Evolutionary conservation across 2,329 filamentous ascomycete species (phyloP).

Genomic region (Colletotrichum sp.): DNA sequence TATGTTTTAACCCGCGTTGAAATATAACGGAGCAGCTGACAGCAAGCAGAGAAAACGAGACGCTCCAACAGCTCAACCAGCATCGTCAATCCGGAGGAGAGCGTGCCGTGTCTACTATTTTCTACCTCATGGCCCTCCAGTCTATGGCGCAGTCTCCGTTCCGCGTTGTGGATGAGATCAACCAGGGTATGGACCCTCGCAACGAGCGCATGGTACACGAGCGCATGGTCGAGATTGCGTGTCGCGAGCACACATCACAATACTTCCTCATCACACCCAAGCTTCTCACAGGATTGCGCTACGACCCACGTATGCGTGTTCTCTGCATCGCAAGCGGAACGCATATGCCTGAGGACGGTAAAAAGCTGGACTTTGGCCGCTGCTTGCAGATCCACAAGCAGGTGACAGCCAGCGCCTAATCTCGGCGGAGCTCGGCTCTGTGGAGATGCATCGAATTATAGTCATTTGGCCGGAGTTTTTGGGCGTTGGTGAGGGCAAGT

Average conservation of each 20-base stretch:
- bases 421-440: neutral
- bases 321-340: conserved; percentile 94
- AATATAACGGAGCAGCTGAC: neutral
- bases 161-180: conserved; percentile 98
- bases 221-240: conserved; percentile 97
- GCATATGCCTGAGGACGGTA: conserved; percentile 62
- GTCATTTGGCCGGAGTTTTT: neutral
- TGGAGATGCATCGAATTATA: neutral
- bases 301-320: conserved; percentile 90
- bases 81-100: conserved; percentile 97
- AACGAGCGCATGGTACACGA: conserved; percentile 99
- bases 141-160: conserved; percentile 93
- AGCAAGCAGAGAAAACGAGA: conserved; percentile 73
- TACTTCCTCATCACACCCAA: conserved; percentile 99
- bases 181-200: conserved; percentile 98
- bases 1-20: conserved; percentile 44
- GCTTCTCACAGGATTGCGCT: conserved; percentile 82
- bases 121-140: conserved; percentile 98
- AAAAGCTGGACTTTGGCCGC: conserved; percentile 53
- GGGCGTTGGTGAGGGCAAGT: neutral
- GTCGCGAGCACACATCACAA: conserved; percentile 76
- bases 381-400: conserved; percentile 49
- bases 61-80: conserved; percentile 82
- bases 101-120: conserved; percentile 94
- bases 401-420: conserved; percentile 37